Evolutionary conservation across 179 eudicot species (phyloP).

Genomic region (Silene noctiflora): DNA sequence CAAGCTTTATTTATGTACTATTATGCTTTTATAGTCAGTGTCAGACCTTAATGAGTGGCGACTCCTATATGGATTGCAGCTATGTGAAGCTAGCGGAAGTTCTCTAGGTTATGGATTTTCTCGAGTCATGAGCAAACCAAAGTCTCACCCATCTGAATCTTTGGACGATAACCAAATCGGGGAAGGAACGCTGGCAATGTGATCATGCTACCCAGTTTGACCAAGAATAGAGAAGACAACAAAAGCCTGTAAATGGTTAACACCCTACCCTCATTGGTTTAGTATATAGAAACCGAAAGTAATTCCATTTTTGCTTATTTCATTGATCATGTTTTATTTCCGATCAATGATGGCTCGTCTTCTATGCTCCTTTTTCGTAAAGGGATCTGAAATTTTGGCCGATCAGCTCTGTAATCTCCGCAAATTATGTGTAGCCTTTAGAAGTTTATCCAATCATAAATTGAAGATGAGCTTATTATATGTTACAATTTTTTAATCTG

Average conservation of each 20-base stretch:
- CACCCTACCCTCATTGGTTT: slow-evolving; percentile 5
- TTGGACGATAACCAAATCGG: slow-evolving; percentile 58
- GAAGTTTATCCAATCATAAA: not conserved
- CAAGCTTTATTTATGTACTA: not conserved
- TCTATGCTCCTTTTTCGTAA: not conserved
- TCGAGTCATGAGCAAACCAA: slow-evolving; percentile 65
- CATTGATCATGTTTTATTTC: slow-evolving; percentile 27
- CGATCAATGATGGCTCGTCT: slow-evolving; percentile 24
- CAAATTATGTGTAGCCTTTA: not conserved
- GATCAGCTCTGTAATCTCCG: not conserved
- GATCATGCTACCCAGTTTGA: slow-evolving; percentile 21
- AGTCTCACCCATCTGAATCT: slow-evolving; percentile 53
- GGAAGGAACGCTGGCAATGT: slow-evolving; percentile 75
- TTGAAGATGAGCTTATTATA: not conserved
- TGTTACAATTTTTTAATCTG: too few species aligned
- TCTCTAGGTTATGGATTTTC: slow-evolving; percentile 94
- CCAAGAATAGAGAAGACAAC: slow-evolving; percentile 3
- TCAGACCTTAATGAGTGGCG: not conserved
- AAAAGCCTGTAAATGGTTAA: slow-evolving; percentile 25
- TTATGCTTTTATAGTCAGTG: not conserved
- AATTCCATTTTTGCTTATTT: slow-evolving; percentile 11
- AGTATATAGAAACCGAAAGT: slow-evolving; percentile 24
- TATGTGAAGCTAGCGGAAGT: slow-evolving; percentile 93
- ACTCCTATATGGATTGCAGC: slow-evolving; percentile 43
- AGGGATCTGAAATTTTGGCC: slow-evolving; percentile 30